Evolutionary conservation across 2,329 filamentous ascomycete genomes (phyloP).

Genomic region (Emergomyces pasteurianus): DNA sequence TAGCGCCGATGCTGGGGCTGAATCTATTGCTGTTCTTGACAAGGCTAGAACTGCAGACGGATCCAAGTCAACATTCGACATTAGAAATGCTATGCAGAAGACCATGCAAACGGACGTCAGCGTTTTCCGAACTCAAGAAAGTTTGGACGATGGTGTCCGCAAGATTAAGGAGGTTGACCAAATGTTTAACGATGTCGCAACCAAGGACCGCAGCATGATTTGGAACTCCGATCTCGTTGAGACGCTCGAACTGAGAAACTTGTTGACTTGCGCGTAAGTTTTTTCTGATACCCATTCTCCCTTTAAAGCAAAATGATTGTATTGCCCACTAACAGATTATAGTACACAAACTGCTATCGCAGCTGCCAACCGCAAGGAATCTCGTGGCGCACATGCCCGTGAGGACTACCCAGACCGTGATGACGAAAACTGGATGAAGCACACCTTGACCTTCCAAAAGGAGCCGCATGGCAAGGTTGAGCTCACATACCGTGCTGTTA

Average conservation of each 20-base stretch:
- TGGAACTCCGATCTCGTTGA: slow-evolving; percentile 98
- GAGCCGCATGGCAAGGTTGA: slow-evolving; percentile 77
- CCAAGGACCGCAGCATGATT: slow-evolving; percentile 99
- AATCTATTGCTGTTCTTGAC: slow-evolving; percentile 78
- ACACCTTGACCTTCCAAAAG: slow-evolving; percentile 95
- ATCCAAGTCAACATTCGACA: slow-evolving; percentile 75
- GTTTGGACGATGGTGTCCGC: slow-evolving; percentile 81
- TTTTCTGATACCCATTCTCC: background rate
- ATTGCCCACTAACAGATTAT: slow-evolving; percentile 9
- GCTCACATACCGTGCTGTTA: slow-evolving; percentile 74
- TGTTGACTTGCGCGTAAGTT: slow-evolving; percentile 89
- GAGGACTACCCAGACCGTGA: slow-evolving; percentile 95
- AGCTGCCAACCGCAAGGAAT: slow-evolving; percentile 91
- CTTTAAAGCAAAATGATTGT: background rate
- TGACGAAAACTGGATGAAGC: slow-evolving; percentile 98
- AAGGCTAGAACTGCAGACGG: slow-evolving; percentile 72
- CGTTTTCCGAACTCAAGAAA: slow-evolving; percentile 92
- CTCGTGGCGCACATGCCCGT: slow-evolving; percentile 88
- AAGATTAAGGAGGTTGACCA: slow-evolving; percentile 78
- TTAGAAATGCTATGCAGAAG: slow-evolving; percentile 91
- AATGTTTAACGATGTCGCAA: slow-evolving; percentile 71
- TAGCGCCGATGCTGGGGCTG: slow-evolving; percentile 73
- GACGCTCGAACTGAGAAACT: slow-evolving; percentile 87
- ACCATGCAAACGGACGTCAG: slow-evolving; percentile 95
- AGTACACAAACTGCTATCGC: slow-evolving; percentile 82